phyloP scores from a whole-genome alignment of 192 early-diverging fungal genomes.

The Backusella tuberculispora region DNA sequence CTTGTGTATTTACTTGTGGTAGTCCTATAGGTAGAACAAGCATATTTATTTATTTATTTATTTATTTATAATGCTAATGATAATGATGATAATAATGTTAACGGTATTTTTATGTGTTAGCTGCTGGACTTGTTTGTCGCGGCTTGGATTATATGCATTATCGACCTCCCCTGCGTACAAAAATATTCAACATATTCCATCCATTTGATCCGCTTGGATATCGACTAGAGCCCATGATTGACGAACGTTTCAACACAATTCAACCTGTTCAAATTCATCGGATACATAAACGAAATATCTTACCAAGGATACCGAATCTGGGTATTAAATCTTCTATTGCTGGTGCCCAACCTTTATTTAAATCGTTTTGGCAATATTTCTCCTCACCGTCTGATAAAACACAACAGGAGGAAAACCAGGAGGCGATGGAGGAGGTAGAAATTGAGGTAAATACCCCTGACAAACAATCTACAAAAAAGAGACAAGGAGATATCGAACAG shows the following conservation, averaged over 20 bases:
- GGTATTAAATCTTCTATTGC: slow-evolving; percentile 39
- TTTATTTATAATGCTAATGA: neutral
- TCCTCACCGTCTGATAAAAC: neutral
- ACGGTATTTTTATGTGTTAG: slow-evolving; percentile 6
- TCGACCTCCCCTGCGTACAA: slow-evolving; percentile 51
- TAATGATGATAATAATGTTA: too few relatives aligned
- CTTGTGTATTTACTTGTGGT: slow-evolving; percentile 49
- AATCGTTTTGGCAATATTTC: slow-evolving; percentile 33
- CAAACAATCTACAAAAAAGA: neutral
- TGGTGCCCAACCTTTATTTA: slow-evolving; percentile 28
- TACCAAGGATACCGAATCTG: slow-evolving; percentile 36
- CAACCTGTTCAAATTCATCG: slow-evolving; percentile 50
- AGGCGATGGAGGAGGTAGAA: too few relatives aligned
- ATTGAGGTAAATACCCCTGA: too few relatives aligned
- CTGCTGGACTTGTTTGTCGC: slow-evolving; percentile 62
- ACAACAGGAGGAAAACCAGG: neutral
- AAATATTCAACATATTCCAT: slow-evolving; percentile 71
- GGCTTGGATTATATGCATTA: slow-evolving; percentile 54
- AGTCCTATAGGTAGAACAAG: slow-evolving; percentile 47
- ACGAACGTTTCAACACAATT: slow-evolving; percentile 50
- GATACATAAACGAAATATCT: slow-evolving; percentile 10
- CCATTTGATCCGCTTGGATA: slow-evolving; percentile 74
- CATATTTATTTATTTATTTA: too few relatives aligned
- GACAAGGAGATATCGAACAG: neutral
- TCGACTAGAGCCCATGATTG: slow-evolving; percentile 64